Evolutionary conservation across 2,329 filamentous ascomycete species (phyloP).

Genomic region (Apiospora aurea): DNA sequence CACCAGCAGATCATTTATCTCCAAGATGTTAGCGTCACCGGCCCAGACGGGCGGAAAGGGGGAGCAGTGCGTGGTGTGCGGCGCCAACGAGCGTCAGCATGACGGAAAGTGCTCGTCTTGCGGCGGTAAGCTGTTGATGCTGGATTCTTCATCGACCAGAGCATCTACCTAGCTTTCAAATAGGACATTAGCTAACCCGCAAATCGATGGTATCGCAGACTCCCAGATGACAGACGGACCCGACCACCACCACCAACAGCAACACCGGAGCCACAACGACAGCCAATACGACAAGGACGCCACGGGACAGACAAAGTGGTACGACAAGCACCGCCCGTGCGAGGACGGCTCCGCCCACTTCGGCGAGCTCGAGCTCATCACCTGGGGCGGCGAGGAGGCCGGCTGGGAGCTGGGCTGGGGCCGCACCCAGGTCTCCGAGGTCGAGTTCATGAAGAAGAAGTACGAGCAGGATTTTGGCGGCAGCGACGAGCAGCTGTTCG

Average conservation of each 20-base stretch:
- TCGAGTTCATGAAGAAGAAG: constrained; percentile 16
- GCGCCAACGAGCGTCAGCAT: neutral
- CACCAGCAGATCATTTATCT: neutral
- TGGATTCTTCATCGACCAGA: neutral
- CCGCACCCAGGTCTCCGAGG: constrained; percentile 18
- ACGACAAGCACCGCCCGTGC: constrained; percentile 23
- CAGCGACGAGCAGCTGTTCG: constrained; percentile 20
- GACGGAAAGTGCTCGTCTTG: constrained; percentile 3
- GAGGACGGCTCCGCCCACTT: constrained; percentile 26
- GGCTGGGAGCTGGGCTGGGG: constrained; percentile 23
- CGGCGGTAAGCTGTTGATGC: neutral
- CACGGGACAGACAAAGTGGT: neutral
- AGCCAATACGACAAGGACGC: neutral
- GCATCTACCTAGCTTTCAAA: too few species aligned
- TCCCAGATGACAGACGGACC: neutral
- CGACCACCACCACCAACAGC: neutral
- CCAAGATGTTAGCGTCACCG: neutral
- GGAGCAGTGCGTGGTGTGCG: neutral
- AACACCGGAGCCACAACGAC: too few species aligned
- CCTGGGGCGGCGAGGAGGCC: constrained; percentile 23
- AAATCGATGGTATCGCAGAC: neutral
- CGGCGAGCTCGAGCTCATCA: constrained; percentile 27
- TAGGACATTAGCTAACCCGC: too few species aligned
- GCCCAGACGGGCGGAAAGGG: neutral
- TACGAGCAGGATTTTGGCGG: constrained; percentile 25